phyloP scores from a whole-genome alignment of 768 basidiomycete genomes.

The Candolleomyces aberdarensis region DNA sequence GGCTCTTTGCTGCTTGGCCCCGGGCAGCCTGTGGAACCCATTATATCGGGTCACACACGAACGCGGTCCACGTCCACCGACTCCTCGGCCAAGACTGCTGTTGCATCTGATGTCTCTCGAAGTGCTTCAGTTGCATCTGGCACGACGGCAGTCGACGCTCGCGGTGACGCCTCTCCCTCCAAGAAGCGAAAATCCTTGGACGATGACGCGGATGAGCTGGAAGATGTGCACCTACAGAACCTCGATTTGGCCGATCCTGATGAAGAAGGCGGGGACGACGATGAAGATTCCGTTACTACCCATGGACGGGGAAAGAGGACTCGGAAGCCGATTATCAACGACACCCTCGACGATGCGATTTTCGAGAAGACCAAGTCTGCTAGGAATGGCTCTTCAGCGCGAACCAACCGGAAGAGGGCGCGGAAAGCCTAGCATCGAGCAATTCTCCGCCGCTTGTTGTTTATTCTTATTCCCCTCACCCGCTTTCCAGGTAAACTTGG shows the following conservation, averaged over 20 bases:
- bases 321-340: not conserved
- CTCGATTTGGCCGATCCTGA: not conserved
- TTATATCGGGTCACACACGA: not conserved
- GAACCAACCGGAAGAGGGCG: slow-evolving; percentile 1
- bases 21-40: not conserved
- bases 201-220: not conserved
- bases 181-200: slow-evolving; percentile 1
- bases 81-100: slow-evolving; percentile 2
- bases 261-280: not conserved
- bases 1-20: slow-evolving; percentile 3
- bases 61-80: slow-evolving; percentile 10
- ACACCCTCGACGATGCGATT: not conserved
- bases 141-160: not conserved
- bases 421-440: slow-evolving; percentile 3
- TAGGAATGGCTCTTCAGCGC: not conserved
- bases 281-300: not conserved
- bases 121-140: slow-evolving; percentile 7
- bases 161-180: not conserved
- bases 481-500: not conserved
- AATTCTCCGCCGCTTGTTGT: not conserved
- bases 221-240: not conserved
- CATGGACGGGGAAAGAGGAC: not conserved
- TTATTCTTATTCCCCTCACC: not conserved
- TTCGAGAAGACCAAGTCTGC: not conserved
- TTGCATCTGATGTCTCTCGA: not conserved